Evolutionary conservation across 352 stramenopile genomes (phyloP), one percentile per base, ranked within the genome.

Genomic region (Globisporangium solare): DNA sequence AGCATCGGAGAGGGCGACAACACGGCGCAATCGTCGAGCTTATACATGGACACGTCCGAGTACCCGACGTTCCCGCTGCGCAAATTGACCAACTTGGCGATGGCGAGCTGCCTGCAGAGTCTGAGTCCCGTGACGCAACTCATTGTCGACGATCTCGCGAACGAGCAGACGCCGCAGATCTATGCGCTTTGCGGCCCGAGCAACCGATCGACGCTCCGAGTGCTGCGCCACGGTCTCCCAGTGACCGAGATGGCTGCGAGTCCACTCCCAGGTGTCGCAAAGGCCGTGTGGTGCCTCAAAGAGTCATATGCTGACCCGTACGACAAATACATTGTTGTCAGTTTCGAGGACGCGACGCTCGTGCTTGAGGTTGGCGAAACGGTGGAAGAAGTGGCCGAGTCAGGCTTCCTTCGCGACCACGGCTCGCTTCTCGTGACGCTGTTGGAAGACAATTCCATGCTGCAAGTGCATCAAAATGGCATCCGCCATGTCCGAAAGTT

Each of bases 251-350:
- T 99, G 68, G 97, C 97, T 40, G 92, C 97, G 2, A 98, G 92
- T 62, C 88, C 95, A 22, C 71, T 99, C 12, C 97, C 96, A 3
- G 97, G 96, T 51, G 83, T 97, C 37, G 96, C 97, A 14, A 97
- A 96, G 60, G 86, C 84, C 1, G 94, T 99, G 11, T 99, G 95
- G 79, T 98, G 95, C 18, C 71, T 99, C 46, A 92, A 96, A 46
- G 88, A 96, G 47, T 92, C 80, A 8, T 89, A 89, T 48, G 60
- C 70, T 15, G 79, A 91, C 56, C 60, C 67, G 11, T 73, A 79
- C 39, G 83, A 92, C 64, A 91, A 92, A 64, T 99, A 98, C 67
- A 99, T 99, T 67, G 94, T 99, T 14, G 97, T 99, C n/a, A 98
- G 91, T 48, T 99, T 99, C 76, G 94, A 97, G 61, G 97, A 99